Base-by-base conservation (phyloP, 192 early-diverging fungal genomes). In the Gamsiella multidivaricata region DNA sequence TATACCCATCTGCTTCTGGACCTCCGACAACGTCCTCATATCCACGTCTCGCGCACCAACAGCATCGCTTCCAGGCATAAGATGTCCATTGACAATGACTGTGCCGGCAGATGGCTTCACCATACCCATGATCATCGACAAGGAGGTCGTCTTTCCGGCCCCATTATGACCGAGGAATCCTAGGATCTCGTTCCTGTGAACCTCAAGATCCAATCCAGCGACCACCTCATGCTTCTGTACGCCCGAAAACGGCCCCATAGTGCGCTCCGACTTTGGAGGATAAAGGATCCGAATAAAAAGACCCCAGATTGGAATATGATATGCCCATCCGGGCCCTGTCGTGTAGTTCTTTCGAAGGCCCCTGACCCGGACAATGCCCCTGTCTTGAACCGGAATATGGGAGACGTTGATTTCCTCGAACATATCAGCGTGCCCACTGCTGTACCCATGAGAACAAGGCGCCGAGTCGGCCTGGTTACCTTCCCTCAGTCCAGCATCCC, bases 121-220 rank as follows among this genome's bases (percentile, higher is more conserved):
- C 61, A 73, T 55, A 31, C 81, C 69, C 60, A 81, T 75, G 43
- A 85, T 67, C 29, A 80, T 80, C 18, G 69, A 68, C 3, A 85
- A 50, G 9, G 81, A 79, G 3, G 83, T 89, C 3, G 86, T 85
- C 56, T 89, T 89, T 12, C 88, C 88, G 8, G 83, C 83, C 14
- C 89, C 89, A 55, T 90, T 90, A 54, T 87, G 86, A 43, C 87
- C 86, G 60, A 87, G 65, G 47, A 89, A 79, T 20, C 84, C 81
- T 33, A 87, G 60, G 31, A 83, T 86, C 69, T 88, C 84, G 33
- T 85, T 86, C 25, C 61, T 47, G 41, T 85, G 65, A 17, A 85
- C 50, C 22, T 86, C 71, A 6, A 87, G 37, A 47, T 64, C 47
- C 53, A 86, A 54, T 31, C 80, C 80, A 0, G 39, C 53, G 26